A percentile compares a stretch with the other conserved stretches of the same genome.
Conservation (phyloP, 805 yeast species). For the Ogataea ganodermae region DNA sequence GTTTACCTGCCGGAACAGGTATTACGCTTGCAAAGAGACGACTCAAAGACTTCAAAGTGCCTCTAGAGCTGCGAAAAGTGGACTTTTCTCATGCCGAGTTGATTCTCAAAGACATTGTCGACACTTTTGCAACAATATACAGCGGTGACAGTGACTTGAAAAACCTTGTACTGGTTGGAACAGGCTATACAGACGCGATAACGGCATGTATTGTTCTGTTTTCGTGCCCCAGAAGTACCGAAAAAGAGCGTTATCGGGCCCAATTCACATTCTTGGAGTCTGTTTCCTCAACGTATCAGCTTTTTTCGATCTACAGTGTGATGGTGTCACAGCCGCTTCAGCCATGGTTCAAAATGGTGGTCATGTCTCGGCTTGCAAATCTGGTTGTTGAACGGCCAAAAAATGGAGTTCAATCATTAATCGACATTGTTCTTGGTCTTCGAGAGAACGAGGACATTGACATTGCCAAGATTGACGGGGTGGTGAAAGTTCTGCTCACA, state of each 20-base stretch:
- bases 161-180: conserved; percentile 59
- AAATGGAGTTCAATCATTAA: conserved; percentile 66
- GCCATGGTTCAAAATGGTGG: conserved; percentile 45
- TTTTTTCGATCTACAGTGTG: conserved; percentile 61
- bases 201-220: conserved; percentile 48
- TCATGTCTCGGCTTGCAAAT: conserved; percentile 51
- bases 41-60: conserved; percentile 47
- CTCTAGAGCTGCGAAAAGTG: conserved; percentile 25
- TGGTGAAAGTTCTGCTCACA: conserved; percentile 60
- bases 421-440: conserved; percentile 77
- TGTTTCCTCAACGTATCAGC: conserved; percentile 64
- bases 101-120: conserved; percentile 30
- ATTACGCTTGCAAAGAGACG: conserved; percentile 64
- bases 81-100: conserved; percentile 18
- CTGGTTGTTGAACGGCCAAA: conserved; percentile 55
- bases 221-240: conserved; percentile 34
- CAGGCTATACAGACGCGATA: conserved; percentile 64
- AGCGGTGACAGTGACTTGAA: conserved; percentile 48
- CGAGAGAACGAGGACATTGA: conserved; percentile 72
- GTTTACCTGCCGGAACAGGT: conserved; percentile 56
- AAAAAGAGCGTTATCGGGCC: conserved; percentile 1
- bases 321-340: conserved; percentile 53
- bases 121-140: conserved; percentile 39
- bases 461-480: conserved; percentile 63
- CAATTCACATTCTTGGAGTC: conserved; percentile 38